Base-by-base conservation (phyloP, 495 filamentous ascomycete species). In the Jackrogersella minutella region DNA sequence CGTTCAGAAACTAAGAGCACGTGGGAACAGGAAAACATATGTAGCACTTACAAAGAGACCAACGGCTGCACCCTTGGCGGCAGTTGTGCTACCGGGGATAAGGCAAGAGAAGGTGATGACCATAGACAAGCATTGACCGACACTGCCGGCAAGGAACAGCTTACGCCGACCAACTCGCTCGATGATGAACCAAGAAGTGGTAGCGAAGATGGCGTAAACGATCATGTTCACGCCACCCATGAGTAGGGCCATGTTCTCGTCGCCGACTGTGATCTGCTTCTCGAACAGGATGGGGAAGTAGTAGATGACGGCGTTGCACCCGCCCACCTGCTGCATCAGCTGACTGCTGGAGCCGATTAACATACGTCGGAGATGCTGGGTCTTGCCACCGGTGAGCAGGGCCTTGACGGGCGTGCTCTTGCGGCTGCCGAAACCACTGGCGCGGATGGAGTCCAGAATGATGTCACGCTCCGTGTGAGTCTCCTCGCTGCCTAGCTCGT, bases 241-340 rank as follows among this genome's bases (percentile, higher is more conserved):
- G 3, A 74, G 71, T 5, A 74, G 33, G 4, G 71, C 71, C 36
- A 68, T 37, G 47, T 73, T 44, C n/a, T 64, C 17, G 40, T 69
- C 44, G 28, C 61, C 61, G 5, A 65, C 37, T n/a, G 69, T 72
- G 30, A 71, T 72, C 44, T 52, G 62, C 3, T 17, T 70, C 75
- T 90, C 72, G 37, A 74, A 74, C n/a, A 74, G 62, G 36, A 74
- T 72, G 28, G 71, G 71, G 58, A 73, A 73, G 71, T 90, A 91
- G 80, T 92, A 92, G 69, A 91, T 91, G 64, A 89, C 87, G 7
- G 88, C 88, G 51, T 91, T 91, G 66, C 87, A 90, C 30, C 84
- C 84, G 58, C 85, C 87, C 58, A 92, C 80, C 66, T 92, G 89
- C 73, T 91, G 88, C 80, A 91, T 88, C 68, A 91, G 81, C 79